These are phyloP conservation scores for Erigeron philadelphicus DNA, from an alignment of 140 eudicot species.

Conservation along the genomic window DNA sequence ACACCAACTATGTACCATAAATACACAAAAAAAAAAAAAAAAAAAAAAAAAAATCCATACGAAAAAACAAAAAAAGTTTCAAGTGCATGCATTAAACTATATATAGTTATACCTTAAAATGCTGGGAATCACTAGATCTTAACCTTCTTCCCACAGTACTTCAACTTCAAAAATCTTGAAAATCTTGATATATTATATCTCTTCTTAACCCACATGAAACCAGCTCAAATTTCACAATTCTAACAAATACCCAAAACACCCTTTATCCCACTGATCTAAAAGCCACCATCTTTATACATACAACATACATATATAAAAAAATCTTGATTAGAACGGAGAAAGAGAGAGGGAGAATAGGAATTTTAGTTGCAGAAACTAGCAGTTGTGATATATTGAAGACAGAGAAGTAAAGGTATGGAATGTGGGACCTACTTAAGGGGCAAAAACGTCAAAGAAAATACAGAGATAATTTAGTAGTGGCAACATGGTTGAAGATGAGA, in stretches of 20 bases:
- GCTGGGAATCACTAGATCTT: constrained; percentile 21
- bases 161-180: background rate
- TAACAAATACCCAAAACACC: constrained; percentile 8
- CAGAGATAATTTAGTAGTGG: background rate
- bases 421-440: constrained; percentile 32
- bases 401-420: constrained; percentile 2
- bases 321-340: background rate
- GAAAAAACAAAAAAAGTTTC: background rate
- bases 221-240: constrained; percentile 16
- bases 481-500: constrained; percentile 24
- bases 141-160: background rate
- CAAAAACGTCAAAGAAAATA: constrained; percentile 19
- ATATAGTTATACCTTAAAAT: constrained; percentile 21
- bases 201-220: background rate
- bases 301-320: background rate
- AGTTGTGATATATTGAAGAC: constrained; percentile 31
- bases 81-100: constrained; percentile 34
- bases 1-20: background rate
- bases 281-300: constrained; percentile 4
- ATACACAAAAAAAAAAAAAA: background rate
- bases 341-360: background rate
- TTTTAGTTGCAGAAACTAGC: constrained; percentile 22
- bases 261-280: background rate
- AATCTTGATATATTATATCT: background rate
- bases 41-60: background rate